These are phyloP conservation scores for Talaromyces liani DNA, from an alignment of 495 filamentous ascomycete species.

Conservation along the genomic window DNA sequence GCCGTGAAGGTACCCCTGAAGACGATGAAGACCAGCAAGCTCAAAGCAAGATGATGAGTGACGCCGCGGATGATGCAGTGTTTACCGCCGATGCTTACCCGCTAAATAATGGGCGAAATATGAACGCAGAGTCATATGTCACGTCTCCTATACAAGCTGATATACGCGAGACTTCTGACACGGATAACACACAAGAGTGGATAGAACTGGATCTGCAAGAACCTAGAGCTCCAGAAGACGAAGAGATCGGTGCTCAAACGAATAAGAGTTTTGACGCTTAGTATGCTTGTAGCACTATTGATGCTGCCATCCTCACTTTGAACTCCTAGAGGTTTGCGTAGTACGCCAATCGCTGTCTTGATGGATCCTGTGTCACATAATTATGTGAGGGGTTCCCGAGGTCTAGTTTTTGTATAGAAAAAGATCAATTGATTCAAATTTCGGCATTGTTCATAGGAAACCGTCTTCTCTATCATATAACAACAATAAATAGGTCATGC, in stretches of 20 bases:
- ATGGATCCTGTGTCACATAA: not conserved
- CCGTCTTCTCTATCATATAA: not conserved
- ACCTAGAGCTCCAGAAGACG: not conserved
- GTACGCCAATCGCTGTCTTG: not conserved
- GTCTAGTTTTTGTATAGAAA: not conserved
- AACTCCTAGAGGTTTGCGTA: not conserved
- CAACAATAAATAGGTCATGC: not conserved
- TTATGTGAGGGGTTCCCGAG: not conserved
- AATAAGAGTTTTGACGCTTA: not conserved
- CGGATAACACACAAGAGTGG: not conserved
- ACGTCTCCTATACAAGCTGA: not conserved
- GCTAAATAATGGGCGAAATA: not conserved
- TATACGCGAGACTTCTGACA: not conserved
- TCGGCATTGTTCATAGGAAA: not conserved
- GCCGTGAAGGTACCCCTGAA: conserved; percentile 56
- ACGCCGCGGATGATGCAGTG: conserved; percentile 7
- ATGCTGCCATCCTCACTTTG: not conserved
- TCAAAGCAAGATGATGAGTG: not conserved
- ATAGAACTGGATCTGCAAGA: conserved; percentile 5
- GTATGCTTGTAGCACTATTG: not conserved
- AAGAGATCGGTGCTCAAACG: not conserved
- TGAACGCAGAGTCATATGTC: not conserved
- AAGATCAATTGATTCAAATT: not conserved
- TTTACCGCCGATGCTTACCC: conserved; percentile 6
- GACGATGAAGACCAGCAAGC: conserved; percentile 43